Base-by-base conservation (phyloP, 139 green algal species). In the Raphidocelis subcapitata region DNA sequence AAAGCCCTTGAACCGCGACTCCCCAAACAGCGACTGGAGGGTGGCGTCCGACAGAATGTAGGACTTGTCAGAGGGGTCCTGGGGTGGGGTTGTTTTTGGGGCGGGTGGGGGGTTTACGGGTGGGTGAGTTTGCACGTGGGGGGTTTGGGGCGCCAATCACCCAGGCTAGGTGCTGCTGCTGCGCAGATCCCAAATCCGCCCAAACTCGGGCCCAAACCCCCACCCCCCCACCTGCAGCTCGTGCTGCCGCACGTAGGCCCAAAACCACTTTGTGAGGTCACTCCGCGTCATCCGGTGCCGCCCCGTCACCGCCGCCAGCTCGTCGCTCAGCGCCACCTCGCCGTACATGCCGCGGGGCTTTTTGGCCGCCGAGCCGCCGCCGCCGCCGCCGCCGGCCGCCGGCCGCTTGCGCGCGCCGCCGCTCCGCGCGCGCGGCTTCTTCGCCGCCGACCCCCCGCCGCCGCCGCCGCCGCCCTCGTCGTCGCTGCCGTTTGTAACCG, bases 21-120 rank as follows among this genome's bases (percentile, higher is more conserved):
- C 77, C 8, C 80, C 79, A 28, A 89, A 88, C n/a, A 94, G 67
- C 31, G 55, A 79, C 36, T 81, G 75, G 28, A 94, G 73, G 41
- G 80, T 70, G 28, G 80, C 86, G 57, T 95, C 87, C 65, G 86
- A 64, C 0, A 86, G 51, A 51, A 91, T 79, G 16, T 73, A 85
- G 26, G 73, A 56, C 69, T 85, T 87, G 80, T 95, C 65, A 2
- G 66, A 66, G 1, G 89, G 87, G 54, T 95, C 76, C 72, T 89
- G 65, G 21, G n/a, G n/a, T n/a, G n/a, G n/a, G n/a, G n/a, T n/a
- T n/a, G n/a, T n/a, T n/a, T n/a, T n/a, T n/a, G n/a, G n/a, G n/a
- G n/a, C n/a, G n/a, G n/a, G n/a, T n/a, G n/a, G n/a, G n/a, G n/a
- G n/a, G n/a, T n/a, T n/a, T n/a, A n/a, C n/a, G n/a, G n/a, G n/a